Percentiles rank a stretch among this genome's conserved stretches.
phyloP scores from a whole-genome alignment of 192 early-diverging fungal species.

The Glomus cerebriforme region DNA sequence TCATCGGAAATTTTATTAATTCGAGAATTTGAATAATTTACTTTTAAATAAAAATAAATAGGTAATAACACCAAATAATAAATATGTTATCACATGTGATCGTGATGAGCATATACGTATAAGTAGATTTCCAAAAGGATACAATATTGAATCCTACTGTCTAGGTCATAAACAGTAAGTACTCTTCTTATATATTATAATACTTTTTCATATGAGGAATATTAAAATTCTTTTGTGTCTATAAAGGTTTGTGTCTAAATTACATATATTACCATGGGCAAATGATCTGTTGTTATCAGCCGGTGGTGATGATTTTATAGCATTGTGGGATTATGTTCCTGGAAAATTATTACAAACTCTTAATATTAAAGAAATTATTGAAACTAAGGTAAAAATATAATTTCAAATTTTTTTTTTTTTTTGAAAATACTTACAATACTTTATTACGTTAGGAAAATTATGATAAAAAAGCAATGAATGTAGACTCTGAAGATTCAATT shows the following conservation, averaged over 20 bases:
- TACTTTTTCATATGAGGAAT: not conserved
- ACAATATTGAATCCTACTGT: slow-evolving; percentile 87
- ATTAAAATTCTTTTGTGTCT: not conserved
- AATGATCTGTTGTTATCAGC: slow-evolving; percentile 69
- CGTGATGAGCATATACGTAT: slow-evolving; percentile 98
- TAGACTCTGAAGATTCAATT: slow-evolving; percentile 28
- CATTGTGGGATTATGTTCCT: slow-evolving; percentile 71
- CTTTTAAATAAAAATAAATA: slow-evolving; percentile 16
- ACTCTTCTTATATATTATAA: not conserved
- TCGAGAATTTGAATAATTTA: not conserved
- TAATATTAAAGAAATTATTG: slow-evolving; percentile 47
- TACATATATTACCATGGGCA: slow-evolving; percentile 59
- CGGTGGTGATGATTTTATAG: slow-evolving; percentile 80
- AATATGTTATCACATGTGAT: slow-evolving; percentile 86
- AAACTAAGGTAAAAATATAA: not conserved
- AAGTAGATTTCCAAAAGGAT: slow-evolving; percentile 85
- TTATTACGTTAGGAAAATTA: not conserved
- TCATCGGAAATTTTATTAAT: not conserved
- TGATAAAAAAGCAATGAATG: not conserved
- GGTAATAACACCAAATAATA: slow-evolving; percentile 63
- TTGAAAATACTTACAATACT: not conserved
- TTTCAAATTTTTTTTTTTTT: not conserved
- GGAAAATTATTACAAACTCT: slow-evolving; percentile 71
- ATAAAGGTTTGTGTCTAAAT: slow-evolving; percentile 69
- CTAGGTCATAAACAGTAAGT: slow-evolving; percentile 87